A percentile compares a stretch with the other conserved stretches of the same genome.
These are phyloP conservation scores for Colletotrichum musicola DNA, from an alignment of 2,329 filamentous ascomycete genomes.

Conservation along the genomic window DNA sequence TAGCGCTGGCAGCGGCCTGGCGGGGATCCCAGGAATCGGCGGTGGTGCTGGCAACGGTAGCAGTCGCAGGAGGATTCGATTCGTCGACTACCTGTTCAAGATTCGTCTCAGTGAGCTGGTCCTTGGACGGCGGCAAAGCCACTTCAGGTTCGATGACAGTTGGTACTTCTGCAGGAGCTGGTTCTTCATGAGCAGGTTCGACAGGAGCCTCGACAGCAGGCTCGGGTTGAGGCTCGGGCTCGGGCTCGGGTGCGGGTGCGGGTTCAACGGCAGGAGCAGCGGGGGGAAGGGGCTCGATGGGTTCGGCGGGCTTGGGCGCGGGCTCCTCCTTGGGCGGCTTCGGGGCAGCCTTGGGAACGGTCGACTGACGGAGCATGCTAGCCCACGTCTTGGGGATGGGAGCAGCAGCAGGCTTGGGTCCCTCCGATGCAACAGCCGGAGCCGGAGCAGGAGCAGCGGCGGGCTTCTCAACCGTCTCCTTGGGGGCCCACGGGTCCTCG, in stretches of 20 bases:
- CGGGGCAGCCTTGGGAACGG: slow-evolving; percentile 68
- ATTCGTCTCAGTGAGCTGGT: slow-evolving; percentile 90
- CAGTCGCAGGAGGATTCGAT: slow-evolving; percentile 81
- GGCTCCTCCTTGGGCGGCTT: slow-evolving; percentile 63
- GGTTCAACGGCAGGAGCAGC: slow-evolving; percentile 44
- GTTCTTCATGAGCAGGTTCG: slow-evolving; percentile 43
- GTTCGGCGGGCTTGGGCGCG: slow-evolving; percentile 59
- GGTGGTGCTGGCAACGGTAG: slow-evolving; percentile 88
- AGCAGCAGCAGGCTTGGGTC: slow-evolving; percentile 54
- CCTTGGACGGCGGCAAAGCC: slow-evolving; percentile 77
- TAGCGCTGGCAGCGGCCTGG: slow-evolving; percentile 68
- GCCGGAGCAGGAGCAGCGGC: slow-evolving; percentile 47
- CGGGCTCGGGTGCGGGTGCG: slow-evolving; percentile 43
- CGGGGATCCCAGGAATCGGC: slow-evolving; percentile 87
- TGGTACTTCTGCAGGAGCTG: slow-evolving; percentile 43
- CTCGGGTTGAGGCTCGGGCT: slow-evolving; percentile 53
- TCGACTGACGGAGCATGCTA: slow-evolving; percentile 76
- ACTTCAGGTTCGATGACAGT: slow-evolving; percentile 64
- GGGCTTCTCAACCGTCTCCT: slow-evolving; percentile 54
- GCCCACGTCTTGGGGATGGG: slow-evolving; percentile 75
- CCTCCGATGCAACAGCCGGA: slow-evolving; percentile 50
- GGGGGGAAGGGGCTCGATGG: slow-evolving; percentile 53
- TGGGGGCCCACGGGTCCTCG: slow-evolving; percentile 56
- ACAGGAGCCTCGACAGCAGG: slow-evolving; percentile 50
- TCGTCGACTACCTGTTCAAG: slow-evolving; percentile 90